Base-by-base conservation (phyloP, 1,284 basidiomycete species). In the Amylostereum areolatum region DNA sequence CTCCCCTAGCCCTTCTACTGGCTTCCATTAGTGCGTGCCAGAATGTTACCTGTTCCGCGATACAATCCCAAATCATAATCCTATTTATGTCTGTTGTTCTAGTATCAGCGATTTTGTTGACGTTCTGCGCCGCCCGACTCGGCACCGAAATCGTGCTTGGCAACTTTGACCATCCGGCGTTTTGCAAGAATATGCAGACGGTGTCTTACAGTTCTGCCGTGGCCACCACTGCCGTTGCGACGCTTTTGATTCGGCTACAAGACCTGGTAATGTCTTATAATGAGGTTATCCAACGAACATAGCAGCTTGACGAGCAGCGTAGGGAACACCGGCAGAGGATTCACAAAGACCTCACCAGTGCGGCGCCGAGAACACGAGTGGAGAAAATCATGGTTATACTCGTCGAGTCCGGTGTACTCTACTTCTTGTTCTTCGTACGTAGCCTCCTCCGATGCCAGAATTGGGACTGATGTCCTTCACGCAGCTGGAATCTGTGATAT, bases 401-500 rank as follows among this genome's bases (percentile, higher is more conserved):
- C 4, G 37, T 52, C 29, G 50, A 52, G 47, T 48, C 46, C 5
- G 50, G 50, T 11, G 29, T 48, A 12, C 34, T 52, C 7, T 52
- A 48, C 30, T 48, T 52, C 46, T 47, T 52, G 5, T 52, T 52
- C 30, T 48, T 39, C 36, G 50, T 52, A 30, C n/a, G 50, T 45
- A 18, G 18, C 18, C 18, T 18, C 18, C 18, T 18, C 18, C 18
- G 18, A 18, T 18, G 18, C 18, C 18, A 18, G 18, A 18, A 18
- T 18, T 18, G 18, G 18, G 18, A 18, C 18, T 18, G 18, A 18
- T 18, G 18, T 18, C 18, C 18, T 18, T 18, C 18, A 18, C 18
- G 18, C 40, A 57, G 55, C 37, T 53, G 25, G 42, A 49, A 10
- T 46, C 51, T 35, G 49, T 57, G 9, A 35, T 57, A 12, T 29